Conservation (phyloP, 116 monocot species). For the Cymodocea nodosa region DNA sequence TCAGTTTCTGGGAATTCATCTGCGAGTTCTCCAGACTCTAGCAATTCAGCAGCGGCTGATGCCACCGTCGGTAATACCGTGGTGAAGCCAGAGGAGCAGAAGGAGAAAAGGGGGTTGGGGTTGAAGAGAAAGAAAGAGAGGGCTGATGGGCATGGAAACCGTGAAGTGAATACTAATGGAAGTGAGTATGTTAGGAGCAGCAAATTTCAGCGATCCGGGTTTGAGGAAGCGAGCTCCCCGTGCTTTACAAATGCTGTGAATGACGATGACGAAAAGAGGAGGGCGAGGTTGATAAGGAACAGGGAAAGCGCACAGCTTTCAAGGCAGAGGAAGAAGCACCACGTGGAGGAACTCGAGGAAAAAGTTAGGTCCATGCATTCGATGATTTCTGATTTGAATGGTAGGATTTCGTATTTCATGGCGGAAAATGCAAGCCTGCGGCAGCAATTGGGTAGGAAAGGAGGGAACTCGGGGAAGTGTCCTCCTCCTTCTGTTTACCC, state of each 20-base stretch:
- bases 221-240: conserved; percentile 11
- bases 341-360: conserved; percentile 88
- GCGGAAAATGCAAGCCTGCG: conserved; percentile 64
- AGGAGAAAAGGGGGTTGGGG: conserved; percentile 16
- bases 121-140: conserved; percentile 45
- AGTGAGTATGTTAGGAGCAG: conserved; percentile 13
- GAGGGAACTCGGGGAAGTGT: background rate
- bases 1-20: conserved; percentile 34
- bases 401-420: conserved; percentile 64
- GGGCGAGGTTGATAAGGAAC: conserved; percentile 75
- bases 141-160: conserved; percentile 12
- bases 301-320: conserved; percentile 97
- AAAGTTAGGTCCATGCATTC: conserved; percentile 76
- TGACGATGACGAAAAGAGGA: conserved; percentile 72
- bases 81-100: conserved; percentile 24
- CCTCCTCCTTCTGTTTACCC: conserved; percentile 23
- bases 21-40: conserved; percentile 18
- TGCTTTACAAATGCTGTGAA: conserved; percentile 4
- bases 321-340: conserved; percentile 91
- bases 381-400: conserved; percentile 64
- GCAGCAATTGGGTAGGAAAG: conserved; percentile 35
- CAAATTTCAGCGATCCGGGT: conserved; percentile 19
- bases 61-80: background rate
- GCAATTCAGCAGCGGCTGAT: conserved; percentile 11
- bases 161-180: conserved; percentile 2